A percentile compares a stretch with the other conserved stretches of the same genome.
These are phyloP conservation scores for Yarrowia sp. DNA, from an alignment of 805 yeast species.

Conservation along the genomic window DNA sequence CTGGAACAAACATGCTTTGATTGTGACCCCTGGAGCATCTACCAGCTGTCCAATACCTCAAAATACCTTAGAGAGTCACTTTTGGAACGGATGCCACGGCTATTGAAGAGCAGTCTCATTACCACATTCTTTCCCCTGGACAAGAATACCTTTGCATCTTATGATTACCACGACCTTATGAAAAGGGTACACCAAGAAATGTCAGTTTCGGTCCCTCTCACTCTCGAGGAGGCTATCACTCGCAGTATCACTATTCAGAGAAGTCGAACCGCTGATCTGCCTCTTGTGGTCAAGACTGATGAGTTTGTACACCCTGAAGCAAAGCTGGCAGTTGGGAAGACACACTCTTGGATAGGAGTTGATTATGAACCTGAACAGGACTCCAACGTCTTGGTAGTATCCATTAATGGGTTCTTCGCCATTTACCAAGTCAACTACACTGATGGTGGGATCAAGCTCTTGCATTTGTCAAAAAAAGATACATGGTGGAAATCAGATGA, in stretches of 20 bases:
- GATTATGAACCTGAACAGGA: background rate
- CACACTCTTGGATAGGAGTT: slow-evolving; percentile 4
- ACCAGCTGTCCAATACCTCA: background rate
- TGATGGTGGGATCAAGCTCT: background rate
- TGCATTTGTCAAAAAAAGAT: background rate
- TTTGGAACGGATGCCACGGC: background rate
- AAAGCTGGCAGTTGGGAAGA: background rate
- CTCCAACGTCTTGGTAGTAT: background rate
- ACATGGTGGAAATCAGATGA: background rate
- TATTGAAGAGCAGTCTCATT: background rate
- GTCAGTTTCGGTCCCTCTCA: background rate
- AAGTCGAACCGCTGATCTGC: background rate
- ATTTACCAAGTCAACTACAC: background rate
- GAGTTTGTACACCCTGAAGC: background rate
- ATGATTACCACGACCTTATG: background rate
- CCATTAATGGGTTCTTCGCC: background rate
- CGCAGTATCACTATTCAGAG: background rate
- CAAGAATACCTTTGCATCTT: background rate
- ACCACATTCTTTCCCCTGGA: background rate
- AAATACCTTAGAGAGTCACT: background rate
- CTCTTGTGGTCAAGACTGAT: background rate
- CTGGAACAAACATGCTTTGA: background rate
- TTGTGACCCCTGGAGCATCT: background rate
- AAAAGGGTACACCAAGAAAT: background rate
- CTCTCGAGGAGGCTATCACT: background rate